Evolutionary conservation across 1,284 basidiomycete genomes (phyloP), one percentile per base, ranked within the genome.

Genomic region (Cystobasidium sp.): DNA sequence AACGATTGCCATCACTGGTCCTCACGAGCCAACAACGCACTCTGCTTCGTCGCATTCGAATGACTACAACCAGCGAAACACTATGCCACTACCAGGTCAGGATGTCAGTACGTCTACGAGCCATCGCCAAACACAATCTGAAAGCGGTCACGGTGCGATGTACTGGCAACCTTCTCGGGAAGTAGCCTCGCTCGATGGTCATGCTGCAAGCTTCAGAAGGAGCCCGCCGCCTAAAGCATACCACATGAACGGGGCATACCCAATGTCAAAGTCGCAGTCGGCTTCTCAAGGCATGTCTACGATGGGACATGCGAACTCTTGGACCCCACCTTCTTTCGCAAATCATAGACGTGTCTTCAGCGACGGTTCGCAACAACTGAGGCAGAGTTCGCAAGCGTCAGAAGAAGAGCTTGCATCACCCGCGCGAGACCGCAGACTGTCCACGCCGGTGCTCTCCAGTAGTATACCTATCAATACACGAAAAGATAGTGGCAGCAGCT

Each of bases 111-210:
- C 37, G 5, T 7, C n/a, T 12, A 10, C 49, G 24, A 16, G 37
- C n/a, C 10, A 12, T 47, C 64, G 64, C 14, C 49, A 52, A 39
- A 66, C 64, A 14, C 6, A 41, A 37, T 66, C 64, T 12, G 64
- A 66, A 41, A 51, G 39, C 20, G 64, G 64, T 18, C 64, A 66
- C 53, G 51, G 64, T 9, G 31, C 64, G 18, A 53, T 43, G 37
- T 18, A 52, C 31, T 66, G 64, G 64, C 64, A 43, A 9, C 64
- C 64, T 18, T 43, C 44, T 4, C 64, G 51, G 6, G 64, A 51
- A 20, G 51, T 66, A 22, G 64, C 64, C 18, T 66, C 64, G n/a
- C 37, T 66, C 12, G 64, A 66, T 22, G 64, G 64, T 7, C 64
- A 66, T 47, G 53, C 44, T 37, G 64, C 46, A n/a, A 41, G 10